Evolutionary conservation across 768 basidiomycete genomes (phyloP), one percentile per base, ranked within the genome.

Genomic region (Dacryopinax spathularia): DNA sequence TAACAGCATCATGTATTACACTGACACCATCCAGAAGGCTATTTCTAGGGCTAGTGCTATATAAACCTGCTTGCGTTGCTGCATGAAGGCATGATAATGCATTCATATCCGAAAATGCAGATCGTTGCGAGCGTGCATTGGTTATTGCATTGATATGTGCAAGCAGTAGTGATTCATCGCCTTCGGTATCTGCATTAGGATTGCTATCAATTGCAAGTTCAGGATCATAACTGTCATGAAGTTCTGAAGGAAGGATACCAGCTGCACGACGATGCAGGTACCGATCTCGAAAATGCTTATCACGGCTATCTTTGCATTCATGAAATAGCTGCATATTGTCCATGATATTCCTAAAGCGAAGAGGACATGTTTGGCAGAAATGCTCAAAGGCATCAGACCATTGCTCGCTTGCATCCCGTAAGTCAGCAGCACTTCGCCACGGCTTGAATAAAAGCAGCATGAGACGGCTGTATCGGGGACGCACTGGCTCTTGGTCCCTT

Each of bases 361-460:
- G 1, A 18, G 64, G 16, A 39, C 64, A 68, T 12, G 35, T 9
- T 1, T 27, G 16, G 10, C 33, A 0, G 48, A 70, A 74, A 0
- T 36, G 12, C 0, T 67, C 16, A 66, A 76, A 77, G 2, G 74
- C 75, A 13, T 71, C 69, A 29, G 27, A 16, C 77, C 76, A 78
- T 0, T 69, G 59, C 33, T 71, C 63, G 13, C 33, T 48, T 1
- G 1, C 0, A 10, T 1, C 2, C n/a, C 66, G 41, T 7, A 79
- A 66, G 44, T 79, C 73, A 5, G 10, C n/a, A 0, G 66, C 44
- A 48, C 60, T 29, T 0, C 70, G 29, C 79, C 78, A 79, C 0
- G 78, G 79, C 65, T 77, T 77, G 66, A 79, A 79, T 0, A 79
- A 68, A 20, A 77, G 72, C 1, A 80, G 64, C 77, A 79, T 79